Conservation (phyloP, 2,329 filamentous ascomycete species). For the Beauveria medogensis region DNA sequence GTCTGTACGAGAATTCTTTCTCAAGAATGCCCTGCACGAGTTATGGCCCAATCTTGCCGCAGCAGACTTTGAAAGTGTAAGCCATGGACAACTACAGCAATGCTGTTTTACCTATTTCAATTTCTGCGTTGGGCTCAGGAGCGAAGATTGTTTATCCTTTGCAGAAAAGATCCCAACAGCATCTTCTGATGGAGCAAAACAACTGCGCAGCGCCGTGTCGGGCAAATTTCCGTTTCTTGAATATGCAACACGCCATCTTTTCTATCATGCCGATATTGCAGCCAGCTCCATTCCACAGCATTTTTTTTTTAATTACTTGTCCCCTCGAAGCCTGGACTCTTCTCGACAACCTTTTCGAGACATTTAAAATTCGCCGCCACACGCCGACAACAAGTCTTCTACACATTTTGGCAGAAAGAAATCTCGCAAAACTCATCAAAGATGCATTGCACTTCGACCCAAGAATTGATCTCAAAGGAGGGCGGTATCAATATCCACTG, state of each 20-base stretch:
- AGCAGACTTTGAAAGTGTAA: background rate
- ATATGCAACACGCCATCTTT: constrained; percentile 11
- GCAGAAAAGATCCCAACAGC: background rate
- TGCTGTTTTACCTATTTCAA: constrained; percentile 7
- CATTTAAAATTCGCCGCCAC: background rate
- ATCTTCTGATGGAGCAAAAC: background rate
- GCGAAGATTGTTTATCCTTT: fast-evolving
- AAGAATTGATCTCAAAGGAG: background rate
- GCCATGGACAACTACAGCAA: constrained; percentile 11
- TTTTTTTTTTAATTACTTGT: too few species aligned
- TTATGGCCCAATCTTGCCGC: constrained; percentile 1
- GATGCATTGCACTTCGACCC: background rate
- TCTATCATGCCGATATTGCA: constrained; percentile 15
- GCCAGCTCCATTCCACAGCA: background rate
- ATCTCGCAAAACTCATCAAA: background rate
- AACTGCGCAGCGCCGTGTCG: background rate
- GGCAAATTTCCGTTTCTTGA: constrained; percentile 12
- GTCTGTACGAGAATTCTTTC: constrained; percentile 39
- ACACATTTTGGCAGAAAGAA: constrained; percentile 8
- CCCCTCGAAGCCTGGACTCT: background rate
- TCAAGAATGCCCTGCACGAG: constrained; percentile 24
- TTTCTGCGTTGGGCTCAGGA: fast-evolving
- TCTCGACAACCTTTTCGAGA: constrained; percentile 4
- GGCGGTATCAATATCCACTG: background rate
- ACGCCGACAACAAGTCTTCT: constrained; percentile 4